A percentile compares a stretch with the other conserved stretches of the same genome.
Evolutionary conservation across 2,329 filamentous ascomycete genomes (phyloP).

Genomic region (Penicillium sp.): DNA sequence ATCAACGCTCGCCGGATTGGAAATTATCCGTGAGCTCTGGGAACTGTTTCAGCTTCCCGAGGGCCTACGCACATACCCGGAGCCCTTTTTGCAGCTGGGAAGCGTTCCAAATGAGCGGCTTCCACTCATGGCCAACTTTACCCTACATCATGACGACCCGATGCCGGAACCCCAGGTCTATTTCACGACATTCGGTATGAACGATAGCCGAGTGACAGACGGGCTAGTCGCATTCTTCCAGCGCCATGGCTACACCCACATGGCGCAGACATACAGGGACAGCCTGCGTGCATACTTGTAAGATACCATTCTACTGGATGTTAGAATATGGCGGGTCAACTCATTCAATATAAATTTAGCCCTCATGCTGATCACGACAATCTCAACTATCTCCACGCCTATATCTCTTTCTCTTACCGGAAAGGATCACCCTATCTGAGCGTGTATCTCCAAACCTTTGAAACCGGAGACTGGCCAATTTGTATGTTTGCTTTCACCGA

Average conservation of each 20-base stretch:
- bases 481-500: background rate
- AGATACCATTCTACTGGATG: background rate
- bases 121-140: slow-evolving; percentile 18
- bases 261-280: slow-evolving; percentile 12
- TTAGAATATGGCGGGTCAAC: background rate
- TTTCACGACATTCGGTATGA: slow-evolving; percentile 16
- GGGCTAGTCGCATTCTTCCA: slow-evolving; percentile 15
- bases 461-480: slow-evolving; percentile 1
- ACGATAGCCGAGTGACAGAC: slow-evolving; percentile 13
- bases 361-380: background rate
- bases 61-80: background rate
- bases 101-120: slow-evolving; percentile 7
- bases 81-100: slow-evolving; percentile 1
- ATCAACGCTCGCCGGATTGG: slow-evolving; percentile 4
- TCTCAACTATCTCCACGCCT: slow-evolving; percentile 5
- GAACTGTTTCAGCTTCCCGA: slow-evolving; percentile 8
- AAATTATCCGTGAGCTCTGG: slow-evolving; percentile 17
- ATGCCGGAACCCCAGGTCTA: slow-evolving; percentile 20
- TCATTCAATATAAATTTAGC: background rate
- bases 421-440: slow-evolving; percentile 2
- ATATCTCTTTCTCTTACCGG: slow-evolving; percentile 6
- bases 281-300: slow-evolving; percentile 17
- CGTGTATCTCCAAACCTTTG: slow-evolving; percentile 8
- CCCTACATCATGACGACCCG: slow-evolving; percentile 8
- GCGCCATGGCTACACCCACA: slow-evolving; percentile 8